These are phyloP conservation scores for Trichoderma cornu-damae DNA, from an alignment of 2,329 filamentous ascomycete species.

Conservation along the genomic window DNA sequence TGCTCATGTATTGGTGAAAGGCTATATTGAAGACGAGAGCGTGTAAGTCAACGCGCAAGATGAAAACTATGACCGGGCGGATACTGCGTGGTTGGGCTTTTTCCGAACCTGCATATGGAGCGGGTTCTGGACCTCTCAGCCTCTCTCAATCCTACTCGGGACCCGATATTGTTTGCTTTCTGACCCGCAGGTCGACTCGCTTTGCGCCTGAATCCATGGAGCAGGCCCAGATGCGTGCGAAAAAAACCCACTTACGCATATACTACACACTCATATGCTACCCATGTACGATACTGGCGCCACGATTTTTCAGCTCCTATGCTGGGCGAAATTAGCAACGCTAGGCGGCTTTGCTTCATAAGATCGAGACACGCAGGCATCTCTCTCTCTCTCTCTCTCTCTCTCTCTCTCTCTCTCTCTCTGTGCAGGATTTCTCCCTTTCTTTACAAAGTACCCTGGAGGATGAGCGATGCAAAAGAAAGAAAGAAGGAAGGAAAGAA, in stretches of 20 bases:
- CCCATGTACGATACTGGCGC: neutral
- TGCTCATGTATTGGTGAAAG: neutral
- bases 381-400: neutral
- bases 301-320: constrained; percentile 5
- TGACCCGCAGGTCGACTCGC: neutral
- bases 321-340: neutral
- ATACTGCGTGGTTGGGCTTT: neutral
- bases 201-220: neutral
- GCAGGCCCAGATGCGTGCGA: neutral
- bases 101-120: neutral
- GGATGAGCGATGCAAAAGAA: neutral
- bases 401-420: neutral
- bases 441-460: neutral
- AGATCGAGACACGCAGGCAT: constrained; percentile 1
- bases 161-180: neutral
- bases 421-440: neutral
- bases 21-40: neutral
- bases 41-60: neutral
- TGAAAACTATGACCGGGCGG: neutral
- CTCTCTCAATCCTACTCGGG: constrained; percentile 1
- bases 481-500: neutral
- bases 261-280: neutral
- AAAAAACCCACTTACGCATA: neutral
- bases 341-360: neutral
- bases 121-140: constrained; percentile 8